Evolutionary conservation across 1,284 basidiomycete genomes (phyloP).

Genomic region (Lignosus rhinocerotis): DNA sequence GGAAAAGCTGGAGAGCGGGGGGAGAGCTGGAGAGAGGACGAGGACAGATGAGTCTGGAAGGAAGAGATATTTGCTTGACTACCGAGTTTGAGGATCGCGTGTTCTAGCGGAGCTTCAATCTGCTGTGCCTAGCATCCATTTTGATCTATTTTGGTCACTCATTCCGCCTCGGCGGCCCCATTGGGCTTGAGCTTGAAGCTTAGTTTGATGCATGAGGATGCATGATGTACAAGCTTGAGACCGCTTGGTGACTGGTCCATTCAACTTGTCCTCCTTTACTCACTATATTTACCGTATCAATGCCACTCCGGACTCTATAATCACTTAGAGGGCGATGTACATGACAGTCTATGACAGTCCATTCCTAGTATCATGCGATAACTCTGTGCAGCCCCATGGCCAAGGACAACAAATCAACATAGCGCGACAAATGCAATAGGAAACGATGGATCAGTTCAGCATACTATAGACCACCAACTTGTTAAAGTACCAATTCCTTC

Average conservation of each 20-base stretch:
- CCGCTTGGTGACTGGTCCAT: too few relatives aligned
- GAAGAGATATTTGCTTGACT: conserved; percentile 4
- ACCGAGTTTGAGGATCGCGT: conserved; percentile 18
- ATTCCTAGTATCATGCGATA: too few relatives aligned
- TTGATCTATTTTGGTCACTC: neutral
- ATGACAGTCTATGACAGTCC: too few relatives aligned
- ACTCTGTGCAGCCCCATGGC: too few relatives aligned
- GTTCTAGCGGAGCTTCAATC: conserved; percentile 18
- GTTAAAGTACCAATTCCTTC: neutral
- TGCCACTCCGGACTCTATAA: too few relatives aligned
- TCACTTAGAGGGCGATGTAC: too few relatives aligned
- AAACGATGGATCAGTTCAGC: neutral
- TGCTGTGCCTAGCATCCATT: conserved; percentile 9
- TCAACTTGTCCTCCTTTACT: too few relatives aligned
- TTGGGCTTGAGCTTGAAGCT: neutral
- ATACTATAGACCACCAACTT: neutral
- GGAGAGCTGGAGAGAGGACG: neutral
- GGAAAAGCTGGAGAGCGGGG: conserved; percentile 12
- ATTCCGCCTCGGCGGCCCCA: neutral
- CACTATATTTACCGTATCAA: too few relatives aligned
- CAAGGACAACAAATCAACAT: neutral
- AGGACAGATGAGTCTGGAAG: neutral
- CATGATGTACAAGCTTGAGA: too few relatives aligned
- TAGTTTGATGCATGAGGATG: too few relatives aligned
- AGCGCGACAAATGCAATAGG: neutral